Base-by-base conservation (phyloP, 352 stramenopile species). In the Salisapilia sapeloensis region DNA sequence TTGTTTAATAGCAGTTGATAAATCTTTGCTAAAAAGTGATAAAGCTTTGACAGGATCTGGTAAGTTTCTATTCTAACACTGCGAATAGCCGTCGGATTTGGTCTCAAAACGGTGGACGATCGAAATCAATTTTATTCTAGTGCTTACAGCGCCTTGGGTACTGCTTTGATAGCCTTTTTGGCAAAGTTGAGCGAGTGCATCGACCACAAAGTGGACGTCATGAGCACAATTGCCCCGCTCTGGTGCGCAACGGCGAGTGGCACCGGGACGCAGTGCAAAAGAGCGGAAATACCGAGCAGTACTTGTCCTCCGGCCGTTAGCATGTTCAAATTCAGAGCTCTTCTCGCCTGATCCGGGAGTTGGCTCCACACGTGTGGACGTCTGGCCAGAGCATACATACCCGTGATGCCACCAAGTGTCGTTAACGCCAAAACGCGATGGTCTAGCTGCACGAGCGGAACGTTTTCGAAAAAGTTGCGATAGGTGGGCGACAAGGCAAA, bases 381-480 rank as follows among this genome's bases (percentile, higher is more conserved):
- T 6, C 72, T 56, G 11, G 66, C 69, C 33, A 91, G 52, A 14
- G 36, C 61, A 43, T 86, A 87, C 35, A 71, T 59, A 21, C 35
- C 56, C 28, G 53, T 57, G 46, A 59, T 95, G 60, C 51, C 69
- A 32, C 37, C 50, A 25, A 91, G 49, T 4, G 93, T 97, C 17
- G 65, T 77, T 22, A 95, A 77, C 7, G 94, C 95, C 14, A 99
- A 70, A 11, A 97, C 25, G 24, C 95, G 81, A 53, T 99, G 95
- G 60, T 98, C 94, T 19, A 97, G 87, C 56, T 99, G 95, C 40
- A 99, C 95, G n/a, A 93, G 92, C 12, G 93, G 89, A 33, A 95
- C 96, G 53, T 98, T 98, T 51, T 99, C 93, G 47, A 98, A 97
- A 27, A 98, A 81, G 58, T 99, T 99, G 35, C 69, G 70, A 53